Evolutionary conservation across 345 rosid species (phyloP), one percentile per base, ranked within the genome.

Genomic region (Carallia brachiata): DNA sequence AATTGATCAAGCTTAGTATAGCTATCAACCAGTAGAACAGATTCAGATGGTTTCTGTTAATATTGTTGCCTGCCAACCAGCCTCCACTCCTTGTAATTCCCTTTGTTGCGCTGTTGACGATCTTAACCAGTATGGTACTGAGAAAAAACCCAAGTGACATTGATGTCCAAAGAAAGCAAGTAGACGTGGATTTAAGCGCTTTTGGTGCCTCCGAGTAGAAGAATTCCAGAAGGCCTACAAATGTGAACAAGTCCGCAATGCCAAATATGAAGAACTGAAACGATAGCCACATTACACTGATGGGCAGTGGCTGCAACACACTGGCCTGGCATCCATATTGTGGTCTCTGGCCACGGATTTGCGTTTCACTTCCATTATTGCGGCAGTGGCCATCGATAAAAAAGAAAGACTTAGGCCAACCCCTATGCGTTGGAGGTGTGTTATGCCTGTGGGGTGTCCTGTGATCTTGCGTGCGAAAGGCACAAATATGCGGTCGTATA

Each of bases 181-280:
- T 83, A 0, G 89, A 80, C 13, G 82, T 52, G 0, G 89, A 79
- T 30, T 83, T 84, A 1, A 88, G 68, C 19, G 40, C 77, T 56
- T 74, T 73, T 0, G 86, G 93, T 7, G 90, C 85, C 69, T 88
- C 86, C 0, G 90, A 83, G 61, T 86, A 86, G 79, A 88, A 86
- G 44, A 86, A 84, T 58, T 88, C 88, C 7, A 86, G 86, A 48
- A 86, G 73, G 3, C 90, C 88, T 0, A 81, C 85, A 8, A 75
- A 81, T 0, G 89, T 84, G 60, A 88, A 86, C 84, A 83, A 61
- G 74, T 86, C 89, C 0, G 89, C 86, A 19, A 84, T 75, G 7
- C 89, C 93, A 23, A 84, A 84, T 37, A 84, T 79, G 77, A 83
- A 80, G 78, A 63, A 88, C 74, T 88, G 93, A 65, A 84, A 65